Conservation (phyloP, 768 basidiomycete genomes). For the Naganishia vishniacii region DNA sequence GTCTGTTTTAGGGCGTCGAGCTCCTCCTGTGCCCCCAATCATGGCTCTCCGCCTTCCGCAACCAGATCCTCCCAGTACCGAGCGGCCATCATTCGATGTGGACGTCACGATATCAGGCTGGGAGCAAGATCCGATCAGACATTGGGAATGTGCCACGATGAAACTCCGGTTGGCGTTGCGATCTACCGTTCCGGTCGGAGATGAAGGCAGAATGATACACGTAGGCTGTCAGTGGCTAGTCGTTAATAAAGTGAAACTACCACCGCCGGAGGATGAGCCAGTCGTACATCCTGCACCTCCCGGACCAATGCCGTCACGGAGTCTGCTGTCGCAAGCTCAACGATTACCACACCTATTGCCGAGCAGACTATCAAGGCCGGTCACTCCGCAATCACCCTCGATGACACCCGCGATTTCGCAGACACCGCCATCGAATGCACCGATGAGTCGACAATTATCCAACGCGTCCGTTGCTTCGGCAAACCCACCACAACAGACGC, state of each 20-base stretch:
- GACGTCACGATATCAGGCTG: constrained; percentile 14
- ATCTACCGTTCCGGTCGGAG: background rate
- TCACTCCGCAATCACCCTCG: background rate
- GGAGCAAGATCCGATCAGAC: background rate
- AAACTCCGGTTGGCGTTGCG: constrained; percentile 7
- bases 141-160: background rate
- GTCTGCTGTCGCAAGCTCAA: constrained; percentile 7
- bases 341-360: constrained; percentile 11
- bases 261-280: background rate
- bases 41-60: background rate
- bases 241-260: constrained; percentile 5
- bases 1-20: constrained; percentile 77
- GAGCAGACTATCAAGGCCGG: constrained; percentile 7
- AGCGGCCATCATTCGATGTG: background rate
- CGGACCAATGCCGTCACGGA: constrained; percentile 3
- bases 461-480: constrained; percentile 1
- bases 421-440: background rate
- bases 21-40: constrained; percentile 51
- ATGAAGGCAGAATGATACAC: background rate
- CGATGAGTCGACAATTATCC: constrained; percentile 7
- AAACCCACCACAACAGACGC: background rate
- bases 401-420: no score
- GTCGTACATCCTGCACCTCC: background rate
- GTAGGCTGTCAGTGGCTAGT: constrained; percentile 19
- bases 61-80: background rate